Evolutionary conservation across 805 yeast genomes (phyloP).

Genomic region (Teunomyces tritomae): DNA sequence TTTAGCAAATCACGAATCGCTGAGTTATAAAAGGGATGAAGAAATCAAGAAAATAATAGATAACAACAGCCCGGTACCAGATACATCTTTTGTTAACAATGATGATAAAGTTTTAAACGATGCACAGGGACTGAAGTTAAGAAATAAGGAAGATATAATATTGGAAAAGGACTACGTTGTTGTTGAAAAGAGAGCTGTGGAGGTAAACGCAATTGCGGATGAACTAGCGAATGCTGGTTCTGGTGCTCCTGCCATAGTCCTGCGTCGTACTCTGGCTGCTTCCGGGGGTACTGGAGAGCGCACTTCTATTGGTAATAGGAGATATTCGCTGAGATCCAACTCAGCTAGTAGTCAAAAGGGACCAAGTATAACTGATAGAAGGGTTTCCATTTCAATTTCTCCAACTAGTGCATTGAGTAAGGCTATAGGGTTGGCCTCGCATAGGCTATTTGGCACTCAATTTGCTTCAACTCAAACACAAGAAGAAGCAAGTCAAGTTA

Average conservation of each 20-base stretch:
- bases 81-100: conserved; percentile 23
- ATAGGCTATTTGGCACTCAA: conserved; percentile 68
- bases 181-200: conserved; percentile 91
- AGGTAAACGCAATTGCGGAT: conserved; percentile 93
- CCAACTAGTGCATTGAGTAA: conserved; percentile 88
- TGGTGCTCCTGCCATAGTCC: conserved; percentile 46
- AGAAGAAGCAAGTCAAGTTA: conserved; percentile 10
- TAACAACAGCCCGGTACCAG: conserved; percentile 45
- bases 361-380: conserved; percentile 61
- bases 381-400: conserved; percentile 64
- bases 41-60: conserved; percentile 44
- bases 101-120: conserved; percentile 8
- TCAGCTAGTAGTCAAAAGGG: conserved; percentile 53
- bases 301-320: conserved; percentile 18
- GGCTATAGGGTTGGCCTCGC: conserved; percentile 85
- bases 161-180: conserved; percentile 89
- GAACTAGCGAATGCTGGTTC: conserved; percentile 69
- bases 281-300: conserved; percentile 19
- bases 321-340: conserved; percentile 44
- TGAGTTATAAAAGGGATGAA: conserved; percentile 32
- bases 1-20: background rate
- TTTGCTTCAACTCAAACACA: conserved; percentile 8
- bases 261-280: conserved; percentile 24
- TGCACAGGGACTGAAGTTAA: background rate
- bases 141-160: conserved; percentile 42